phyloP scores from a whole-genome alignment of 768 basidiomycete genomes.

The Tulasnella sp. region DNA sequence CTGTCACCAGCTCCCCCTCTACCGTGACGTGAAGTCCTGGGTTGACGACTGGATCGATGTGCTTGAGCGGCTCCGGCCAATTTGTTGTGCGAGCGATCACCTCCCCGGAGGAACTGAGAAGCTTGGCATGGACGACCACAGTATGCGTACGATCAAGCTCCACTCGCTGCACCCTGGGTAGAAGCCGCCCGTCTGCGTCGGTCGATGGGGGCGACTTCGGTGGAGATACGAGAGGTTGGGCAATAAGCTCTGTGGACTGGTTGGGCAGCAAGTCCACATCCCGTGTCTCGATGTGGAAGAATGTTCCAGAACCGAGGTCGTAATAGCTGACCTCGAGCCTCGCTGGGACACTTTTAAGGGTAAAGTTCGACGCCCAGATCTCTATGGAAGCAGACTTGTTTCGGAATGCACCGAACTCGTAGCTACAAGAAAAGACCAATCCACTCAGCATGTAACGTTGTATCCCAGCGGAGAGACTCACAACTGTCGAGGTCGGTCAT shows the following conservation, averaged over 20 bases:
- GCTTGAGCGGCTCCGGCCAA: constrained; percentile 28
- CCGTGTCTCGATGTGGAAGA: constrained; percentile 17
- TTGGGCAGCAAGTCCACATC: constrained; percentile 29
- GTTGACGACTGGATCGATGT: constrained; percentile 26
- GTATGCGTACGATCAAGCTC: constrained; percentile 21
- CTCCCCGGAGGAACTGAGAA: constrained; percentile 21
- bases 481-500: constrained; percentile 30
- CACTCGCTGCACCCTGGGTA: constrained; percentile 12
- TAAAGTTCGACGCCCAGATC: constrained; percentile 34
- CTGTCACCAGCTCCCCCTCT: constrained; percentile 15
- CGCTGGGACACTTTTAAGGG: constrained; percentile 21
- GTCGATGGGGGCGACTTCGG: constrained; percentile 25
- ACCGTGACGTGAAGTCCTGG: constrained; percentile 12
- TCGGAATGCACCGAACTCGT: constrained; percentile 29
- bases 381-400: constrained; percentile 24
- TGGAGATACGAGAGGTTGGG: constrained; percentile 17
- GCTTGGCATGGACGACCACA: constrained; percentile 28
- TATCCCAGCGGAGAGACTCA: neutral
- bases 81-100: constrained; percentile 26
- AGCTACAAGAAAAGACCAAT: constrained; percentile 23
- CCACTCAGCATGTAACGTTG: neutral
- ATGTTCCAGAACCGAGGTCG: constrained; percentile 28
- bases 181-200: constrained; percentile 14
- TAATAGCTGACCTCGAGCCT: constrained; percentile 29
- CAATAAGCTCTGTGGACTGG: constrained; percentile 32